Conservation (phyloP, 1,284 basidiomycete genomes). For the Ceratobasidium sp. region DNA sequence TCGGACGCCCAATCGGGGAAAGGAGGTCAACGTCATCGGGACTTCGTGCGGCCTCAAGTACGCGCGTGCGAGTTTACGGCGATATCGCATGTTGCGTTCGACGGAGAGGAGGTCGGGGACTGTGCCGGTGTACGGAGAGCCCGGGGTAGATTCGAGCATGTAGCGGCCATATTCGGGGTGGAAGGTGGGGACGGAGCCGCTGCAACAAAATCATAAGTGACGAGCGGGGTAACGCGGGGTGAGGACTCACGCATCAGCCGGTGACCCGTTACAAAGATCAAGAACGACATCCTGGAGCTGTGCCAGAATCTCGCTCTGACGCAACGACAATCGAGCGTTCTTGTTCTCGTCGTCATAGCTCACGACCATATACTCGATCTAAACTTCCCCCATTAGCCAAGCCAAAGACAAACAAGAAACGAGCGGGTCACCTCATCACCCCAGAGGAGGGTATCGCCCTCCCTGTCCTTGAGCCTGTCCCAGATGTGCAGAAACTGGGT, state of each 20-base stretch:
- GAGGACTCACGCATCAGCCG: conserved; percentile 40
- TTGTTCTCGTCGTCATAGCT: conserved; percentile 81
- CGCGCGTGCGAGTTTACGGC: conserved; percentile 84
- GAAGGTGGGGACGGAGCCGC: conserved; percentile 86
- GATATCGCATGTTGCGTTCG: conserved; percentile 94
- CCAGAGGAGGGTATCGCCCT: conserved; percentile 97
- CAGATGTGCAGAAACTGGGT: conserved; percentile 95
- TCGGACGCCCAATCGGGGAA: conserved; percentile 88
- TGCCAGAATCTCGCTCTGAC: conserved; percentile 92
- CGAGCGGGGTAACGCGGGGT: neutral
- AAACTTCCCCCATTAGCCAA: neutral
- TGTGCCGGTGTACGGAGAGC: conserved; percentile 92
- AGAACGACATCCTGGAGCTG: conserved; percentile 63
- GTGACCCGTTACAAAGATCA: conserved; percentile 42
- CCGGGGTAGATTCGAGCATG: conserved; percentile 99
- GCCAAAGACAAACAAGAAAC: neutral
- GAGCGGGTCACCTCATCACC: conserved; percentile 86
- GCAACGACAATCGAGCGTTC: conserved; percentile 87
- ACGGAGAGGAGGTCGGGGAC: conserved; percentile 90
- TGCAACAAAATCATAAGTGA: conserved; percentile 52
- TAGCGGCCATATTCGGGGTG: conserved; percentile 99
- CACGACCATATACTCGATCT: conserved; percentile 98
- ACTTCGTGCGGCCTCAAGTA: conserved; percentile 88
- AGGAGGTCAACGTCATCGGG: conserved; percentile 94
- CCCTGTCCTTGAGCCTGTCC: conserved; percentile 89